Evolutionary conservation across 495 filamentous ascomycete genomes (phyloP).

Genomic region (Corynascus novoguineensis): DNA sequence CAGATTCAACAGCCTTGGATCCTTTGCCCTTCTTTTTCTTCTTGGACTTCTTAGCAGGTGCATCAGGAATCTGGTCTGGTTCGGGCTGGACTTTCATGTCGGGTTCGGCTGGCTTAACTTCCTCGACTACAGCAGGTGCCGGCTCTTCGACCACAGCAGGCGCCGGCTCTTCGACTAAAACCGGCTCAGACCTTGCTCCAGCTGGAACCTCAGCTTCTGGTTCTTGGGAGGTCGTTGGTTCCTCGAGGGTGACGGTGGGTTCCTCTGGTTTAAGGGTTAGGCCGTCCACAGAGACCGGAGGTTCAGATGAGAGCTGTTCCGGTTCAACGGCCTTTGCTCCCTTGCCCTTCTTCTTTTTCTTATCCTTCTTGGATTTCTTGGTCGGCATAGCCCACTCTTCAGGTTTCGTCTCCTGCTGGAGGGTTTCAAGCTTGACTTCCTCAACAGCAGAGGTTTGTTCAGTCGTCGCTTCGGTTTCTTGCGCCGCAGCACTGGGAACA

Average conservation of each 20-base stretch:
- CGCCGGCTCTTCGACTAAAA: no score
- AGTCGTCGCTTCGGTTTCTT: background rate
- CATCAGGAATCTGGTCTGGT: background rate
- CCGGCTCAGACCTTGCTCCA: no score
- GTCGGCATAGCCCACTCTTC: background rate
- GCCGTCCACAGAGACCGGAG: background rate
- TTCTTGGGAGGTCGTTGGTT: no score
- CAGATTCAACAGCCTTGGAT: slow-evolving; percentile 8
- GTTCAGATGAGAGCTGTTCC: background rate
- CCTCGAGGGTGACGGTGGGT: background rate
- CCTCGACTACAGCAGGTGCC: background rate
- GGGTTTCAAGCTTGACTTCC: background rate
- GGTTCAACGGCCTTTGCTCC: slow-evolving; percentile 3
- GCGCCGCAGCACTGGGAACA: background rate
- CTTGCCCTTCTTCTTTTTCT: slow-evolving; percentile 26
- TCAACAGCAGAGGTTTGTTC: background rate
- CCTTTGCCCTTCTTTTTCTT: slow-evolving; percentile 24
- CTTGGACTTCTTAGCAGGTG: slow-evolving; percentile 18
- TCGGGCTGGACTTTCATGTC: background rate
- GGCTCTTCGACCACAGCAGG: background rate
- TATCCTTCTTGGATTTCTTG: slow-evolving; percentile 24
- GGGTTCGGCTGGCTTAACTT: background rate
- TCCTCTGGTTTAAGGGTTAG: background rate
- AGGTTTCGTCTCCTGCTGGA: slow-evolving; percentile 7
- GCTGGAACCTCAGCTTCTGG: no score